Percentiles rank a stretch among this genome's conserved stretches.
phyloP scores from a whole-genome alignment of 129 eudicot species.

The Apium graveolens region DNA sequence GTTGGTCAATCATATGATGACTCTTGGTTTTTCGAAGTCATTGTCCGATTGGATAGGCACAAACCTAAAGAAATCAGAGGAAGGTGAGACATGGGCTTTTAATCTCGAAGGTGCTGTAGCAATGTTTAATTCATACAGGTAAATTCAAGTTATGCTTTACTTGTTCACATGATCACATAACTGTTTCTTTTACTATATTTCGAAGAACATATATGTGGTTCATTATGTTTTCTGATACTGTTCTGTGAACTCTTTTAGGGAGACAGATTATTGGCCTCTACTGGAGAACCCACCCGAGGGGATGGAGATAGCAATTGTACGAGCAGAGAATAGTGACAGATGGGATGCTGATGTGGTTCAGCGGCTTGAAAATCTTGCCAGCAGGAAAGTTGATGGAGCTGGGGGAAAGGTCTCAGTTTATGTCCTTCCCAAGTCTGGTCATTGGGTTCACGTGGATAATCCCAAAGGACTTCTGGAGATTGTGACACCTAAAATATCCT shows the following conservation, averaged over 20 bases:
- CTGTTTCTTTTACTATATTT: neutral
- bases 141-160: neutral
- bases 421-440: conserved; percentile 85
- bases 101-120: conserved; percentile 78
- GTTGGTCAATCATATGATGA: conserved; percentile 81
- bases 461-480: conserved; percentile 94
- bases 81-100: conserved; percentile 66
- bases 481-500: conserved; percentile 66
- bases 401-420: conserved; percentile 60
- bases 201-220: neutral
- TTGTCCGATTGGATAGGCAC: conserved; percentile 89
- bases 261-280: conserved; percentile 77
- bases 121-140: conserved; percentile 96
- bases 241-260: conserved; percentile 26
- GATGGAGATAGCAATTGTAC: conserved; percentile 68
- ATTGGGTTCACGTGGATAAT: conserved; percentile 98
- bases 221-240: neutral
- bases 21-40: conserved; percentile 75
- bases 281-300: conserved; percentile 81
- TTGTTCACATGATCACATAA: neutral
- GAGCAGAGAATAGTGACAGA: conserved; percentile 90
- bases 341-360: conserved; percentile 58
- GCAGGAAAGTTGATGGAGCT: conserved; percentile 24
- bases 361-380: conserved; percentile 48
- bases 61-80: conserved; percentile 72